These are phyloP conservation scores for Avena insularis DNA, from an alignment of 176 grass and related monocot species.

Conservation along the genomic window DNA sequence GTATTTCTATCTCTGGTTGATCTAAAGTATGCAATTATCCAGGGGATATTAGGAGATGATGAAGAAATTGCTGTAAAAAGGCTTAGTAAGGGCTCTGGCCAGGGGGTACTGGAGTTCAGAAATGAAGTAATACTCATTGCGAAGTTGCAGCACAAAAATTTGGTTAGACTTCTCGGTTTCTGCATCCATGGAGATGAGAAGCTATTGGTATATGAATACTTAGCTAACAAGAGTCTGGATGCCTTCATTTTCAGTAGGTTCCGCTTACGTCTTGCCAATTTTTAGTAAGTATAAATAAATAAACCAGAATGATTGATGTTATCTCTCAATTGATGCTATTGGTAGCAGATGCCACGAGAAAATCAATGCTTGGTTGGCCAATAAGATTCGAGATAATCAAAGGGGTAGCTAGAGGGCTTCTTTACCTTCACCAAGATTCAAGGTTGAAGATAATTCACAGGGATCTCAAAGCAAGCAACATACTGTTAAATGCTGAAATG, in stretches of 20 bases:
- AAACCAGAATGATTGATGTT: neutral
- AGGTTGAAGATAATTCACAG: conserved; percentile 42
- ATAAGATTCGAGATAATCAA: conserved; percentile 54
- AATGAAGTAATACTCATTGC: conserved; percentile 48
- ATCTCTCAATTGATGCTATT: neutral
- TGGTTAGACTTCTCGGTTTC: conserved; percentile 45
- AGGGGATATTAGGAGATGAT: conserved; percentile 14
- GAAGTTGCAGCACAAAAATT: conserved; percentile 36
- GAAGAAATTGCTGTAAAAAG: conserved; percentile 44
- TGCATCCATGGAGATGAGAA: conserved; percentile 44
- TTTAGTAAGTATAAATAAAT: neutral
- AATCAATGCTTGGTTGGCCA: conserved; percentile 28
- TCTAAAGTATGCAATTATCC: neutral
- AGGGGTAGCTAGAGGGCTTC: conserved; percentile 51
- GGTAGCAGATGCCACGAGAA: conserved; percentile 2
- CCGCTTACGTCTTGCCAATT: neutral
- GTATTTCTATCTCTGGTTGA: conserved; percentile 10
- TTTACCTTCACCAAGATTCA: conserved; percentile 69
- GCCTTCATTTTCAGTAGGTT: conserved; percentile 41
- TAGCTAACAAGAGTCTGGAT: conserved; percentile 48
- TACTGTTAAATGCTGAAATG: conserved; percentile 43
- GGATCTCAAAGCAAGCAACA: conserved; percentile 44
- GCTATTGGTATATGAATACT: conserved; percentile 42
- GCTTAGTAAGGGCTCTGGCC: conserved; percentile 32
- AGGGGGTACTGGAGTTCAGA: conserved; percentile 36